Evolutionary conservation across 345 rosid genomes (phyloP).

Genomic region (Physaria fendleri): DNA sequence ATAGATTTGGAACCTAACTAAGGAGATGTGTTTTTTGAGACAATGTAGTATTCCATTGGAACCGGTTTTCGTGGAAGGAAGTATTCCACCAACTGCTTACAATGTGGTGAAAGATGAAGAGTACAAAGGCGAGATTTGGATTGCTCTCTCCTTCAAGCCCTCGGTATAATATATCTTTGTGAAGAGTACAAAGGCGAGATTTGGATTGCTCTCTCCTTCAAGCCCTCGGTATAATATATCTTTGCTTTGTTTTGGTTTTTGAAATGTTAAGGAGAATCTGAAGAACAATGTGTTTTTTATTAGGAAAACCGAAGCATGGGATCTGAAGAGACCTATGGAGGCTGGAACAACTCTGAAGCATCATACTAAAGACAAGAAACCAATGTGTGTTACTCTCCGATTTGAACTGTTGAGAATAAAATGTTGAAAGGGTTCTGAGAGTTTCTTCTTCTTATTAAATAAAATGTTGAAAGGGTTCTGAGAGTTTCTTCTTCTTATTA

Average conservation of each 20-base stretch:
- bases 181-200: constrained; percentile 60
- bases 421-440: neutral
- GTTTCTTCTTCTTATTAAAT: neutral
- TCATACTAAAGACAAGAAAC: constrained; percentile 22
- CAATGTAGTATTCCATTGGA: constrained; percentile 52
- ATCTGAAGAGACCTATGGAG: constrained; percentile 39
- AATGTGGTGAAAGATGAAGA: constrained; percentile 64
- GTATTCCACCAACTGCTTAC: constrained; percentile 48
- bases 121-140: constrained; percentile 58
- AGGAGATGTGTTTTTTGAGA: neutral
- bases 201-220: constrained; percentile 56
- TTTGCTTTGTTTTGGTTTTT: constrained; percentile 1
- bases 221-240: constrained; percentile 52
- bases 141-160: constrained; percentile 57
- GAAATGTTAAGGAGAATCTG: neutral
- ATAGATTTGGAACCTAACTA: neutral
- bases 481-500: neutral
- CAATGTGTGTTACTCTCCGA: neutral
- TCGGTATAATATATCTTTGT: too few species aligned
- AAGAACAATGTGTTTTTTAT: neutral
- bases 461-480: neutral
- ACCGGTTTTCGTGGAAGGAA: constrained; percentile 54
- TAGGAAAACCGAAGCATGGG: constrained; percentile 36
- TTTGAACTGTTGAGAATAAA: neutral
- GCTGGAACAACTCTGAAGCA: constrained; percentile 55